phyloP scores from a whole-genome alignment of 2,329 filamentous ascomycete genomes.

The Ascochyta pisi region DNA sequence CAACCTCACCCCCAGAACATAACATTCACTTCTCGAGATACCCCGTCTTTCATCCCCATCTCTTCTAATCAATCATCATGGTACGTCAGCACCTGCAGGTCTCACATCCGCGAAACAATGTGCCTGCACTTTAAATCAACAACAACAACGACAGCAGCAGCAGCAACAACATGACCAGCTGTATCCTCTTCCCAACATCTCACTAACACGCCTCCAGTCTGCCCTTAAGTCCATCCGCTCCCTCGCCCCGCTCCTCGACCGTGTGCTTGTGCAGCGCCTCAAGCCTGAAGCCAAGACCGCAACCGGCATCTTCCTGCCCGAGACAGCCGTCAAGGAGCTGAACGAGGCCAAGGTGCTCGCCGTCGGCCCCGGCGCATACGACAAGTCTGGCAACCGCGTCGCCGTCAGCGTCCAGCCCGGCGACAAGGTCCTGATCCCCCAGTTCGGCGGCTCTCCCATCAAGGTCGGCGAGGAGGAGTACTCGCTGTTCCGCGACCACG shows the following conservation, averaged over 20 bases:
- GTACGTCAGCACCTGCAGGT: slow-evolving; percentile 18
- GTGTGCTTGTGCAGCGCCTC: slow-evolving; percentile 95
- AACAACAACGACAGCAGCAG: background rate
- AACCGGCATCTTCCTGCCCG: slow-evolving; percentile 95
- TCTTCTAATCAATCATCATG: slow-evolving; percentile 24
- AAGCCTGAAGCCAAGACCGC: slow-evolving; percentile 98
- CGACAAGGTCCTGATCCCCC: slow-evolving; percentile 94
- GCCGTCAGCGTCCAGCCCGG: slow-evolving; percentile 82
- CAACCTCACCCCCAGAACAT: slow-evolving; percentile 15
- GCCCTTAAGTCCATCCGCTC: slow-evolving; percentile 94
- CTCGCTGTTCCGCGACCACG: slow-evolving; percentile 94
- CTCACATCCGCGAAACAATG: background rate
- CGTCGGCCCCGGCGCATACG: slow-evolving; percentile 86
- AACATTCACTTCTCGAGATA: slow-evolving; percentile 23
- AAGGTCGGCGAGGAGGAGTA: slow-evolving; percentile 98
- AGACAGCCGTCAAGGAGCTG: slow-evolving; percentile 95
- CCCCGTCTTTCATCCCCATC: slow-evolving; percentile 16
- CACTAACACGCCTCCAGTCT: slow-evolving; percentile 35
- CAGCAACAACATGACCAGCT: background rate
- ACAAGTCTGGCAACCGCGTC: slow-evolving; percentile 88
- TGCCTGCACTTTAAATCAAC: background rate
- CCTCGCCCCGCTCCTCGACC: slow-evolving; percentile 95
- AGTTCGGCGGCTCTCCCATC: slow-evolving; percentile 93
- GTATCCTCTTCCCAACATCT: background rate
- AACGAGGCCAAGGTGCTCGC: slow-evolving; percentile 97